Conservation (phyloP, 2,329 filamentous ascomycete species). For the Aspergillus niger region DNA sequence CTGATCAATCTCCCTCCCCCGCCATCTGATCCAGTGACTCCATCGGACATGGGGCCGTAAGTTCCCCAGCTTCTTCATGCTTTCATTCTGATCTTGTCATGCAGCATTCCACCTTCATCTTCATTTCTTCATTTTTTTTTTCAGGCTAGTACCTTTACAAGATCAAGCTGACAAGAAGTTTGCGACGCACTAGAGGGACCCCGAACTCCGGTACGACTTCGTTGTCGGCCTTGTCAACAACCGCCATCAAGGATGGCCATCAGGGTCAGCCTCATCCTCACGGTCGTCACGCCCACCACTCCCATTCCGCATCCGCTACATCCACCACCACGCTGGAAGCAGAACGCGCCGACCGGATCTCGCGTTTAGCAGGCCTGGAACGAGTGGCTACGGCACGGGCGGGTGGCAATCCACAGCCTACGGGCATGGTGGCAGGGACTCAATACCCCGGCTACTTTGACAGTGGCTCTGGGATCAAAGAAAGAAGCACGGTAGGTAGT, state of each 20-base stretch:
- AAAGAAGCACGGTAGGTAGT: conserved; percentile 86
- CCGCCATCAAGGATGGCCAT: conserved; percentile 94
- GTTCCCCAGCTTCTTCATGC: conserved; percentile 38
- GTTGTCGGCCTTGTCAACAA: conserved; percentile 86
- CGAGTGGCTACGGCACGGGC: conserved; percentile 76
- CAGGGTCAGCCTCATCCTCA: conserved; percentile 73
- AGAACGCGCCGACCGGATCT: conserved; percentile 92
- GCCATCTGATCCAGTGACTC: conserved; percentile 79
- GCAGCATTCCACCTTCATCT: conserved; percentile 14
- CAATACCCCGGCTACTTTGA: conserved; percentile 76
- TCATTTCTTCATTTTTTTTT: neutral
- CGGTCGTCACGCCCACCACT: conserved; percentile 55
- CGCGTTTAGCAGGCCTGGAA: conserved; percentile 87
- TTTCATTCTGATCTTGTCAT: neutral
- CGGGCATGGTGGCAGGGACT: conserved; percentile 38
- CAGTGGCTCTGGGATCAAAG: conserved; percentile 69
- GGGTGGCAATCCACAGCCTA: conserved; percentile 32
- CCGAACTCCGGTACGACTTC: conserved; percentile 91
- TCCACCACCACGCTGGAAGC: conserved; percentile 79
- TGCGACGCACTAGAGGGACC: conserved; percentile 67
- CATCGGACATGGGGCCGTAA: conserved; percentile 82
- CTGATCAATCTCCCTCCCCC: conserved; percentile 83
- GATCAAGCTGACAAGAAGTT: conserved; percentile 22
- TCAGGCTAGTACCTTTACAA: neutral
- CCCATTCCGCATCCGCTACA: conserved; percentile 57